These are phyloP conservation scores for Coemansia sp. DNA, from an alignment of 192 early-diverging fungal species.

Conservation along the genomic window DNA sequence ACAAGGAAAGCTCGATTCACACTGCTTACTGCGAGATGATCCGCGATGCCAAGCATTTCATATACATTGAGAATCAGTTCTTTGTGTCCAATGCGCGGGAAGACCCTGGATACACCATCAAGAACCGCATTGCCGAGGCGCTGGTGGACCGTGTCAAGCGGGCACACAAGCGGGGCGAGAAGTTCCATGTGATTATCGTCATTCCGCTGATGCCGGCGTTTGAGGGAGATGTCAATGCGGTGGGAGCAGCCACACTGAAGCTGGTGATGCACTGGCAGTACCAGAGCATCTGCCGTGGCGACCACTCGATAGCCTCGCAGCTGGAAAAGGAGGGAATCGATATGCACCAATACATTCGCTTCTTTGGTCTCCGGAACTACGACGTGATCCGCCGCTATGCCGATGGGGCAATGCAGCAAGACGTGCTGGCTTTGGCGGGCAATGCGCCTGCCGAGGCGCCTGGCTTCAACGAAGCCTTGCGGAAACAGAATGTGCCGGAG, in stretches of 20 bases:
- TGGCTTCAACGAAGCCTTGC: conserved; percentile 25
- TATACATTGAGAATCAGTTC: conserved; percentile 93
- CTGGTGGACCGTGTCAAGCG: conserved; percentile 71
- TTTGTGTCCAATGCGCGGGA: conserved; percentile 63
- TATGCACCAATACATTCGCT: conserved; percentile 65
- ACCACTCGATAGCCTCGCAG: conserved; percentile 62
- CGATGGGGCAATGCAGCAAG: conserved; percentile 29
- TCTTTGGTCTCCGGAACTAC: conserved; percentile 72
- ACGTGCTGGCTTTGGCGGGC: conserved; percentile 22
- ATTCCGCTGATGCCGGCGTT: conserved; percentile 86
- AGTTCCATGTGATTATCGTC: conserved; percentile 73
- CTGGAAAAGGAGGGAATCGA: conserved; percentile 57
- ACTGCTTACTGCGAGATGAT: conserved; percentile 77
- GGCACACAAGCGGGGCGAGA: conserved; percentile 65
- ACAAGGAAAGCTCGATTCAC: conserved; percentile 71
- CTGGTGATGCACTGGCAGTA: conserved; percentile 83
- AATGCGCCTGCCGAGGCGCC: conserved; percentile 39
- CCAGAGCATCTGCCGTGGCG: conserved; percentile 71
- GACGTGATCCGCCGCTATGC: conserved; percentile 58
- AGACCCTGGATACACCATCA: conserved; percentile 59
- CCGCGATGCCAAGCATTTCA: conserved; percentile 68
- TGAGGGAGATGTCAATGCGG: conserved; percentile 73
- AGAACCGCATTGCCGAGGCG: conserved; percentile 79
- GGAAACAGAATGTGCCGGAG: conserved; percentile 22
- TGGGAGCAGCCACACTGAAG: conserved; percentile 66